These are phyloP conservation scores for Sanghuangporus baumii DNA, from an alignment of 1,284 basidiomycete genomes.

Conservation along the genomic window DNA sequence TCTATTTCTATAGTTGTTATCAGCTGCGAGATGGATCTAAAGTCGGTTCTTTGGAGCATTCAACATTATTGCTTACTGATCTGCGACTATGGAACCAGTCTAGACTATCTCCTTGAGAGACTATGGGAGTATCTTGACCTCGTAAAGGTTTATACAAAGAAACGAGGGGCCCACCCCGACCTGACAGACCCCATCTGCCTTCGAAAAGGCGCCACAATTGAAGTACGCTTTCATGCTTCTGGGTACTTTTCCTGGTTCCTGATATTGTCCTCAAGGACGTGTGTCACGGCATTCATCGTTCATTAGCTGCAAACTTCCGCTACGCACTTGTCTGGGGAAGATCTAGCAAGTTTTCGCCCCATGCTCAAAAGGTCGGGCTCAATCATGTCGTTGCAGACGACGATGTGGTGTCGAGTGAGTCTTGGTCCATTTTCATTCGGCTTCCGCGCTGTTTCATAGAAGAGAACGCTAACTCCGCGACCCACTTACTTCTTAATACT, in stretches of 20 bases:
- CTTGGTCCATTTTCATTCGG: neutral
- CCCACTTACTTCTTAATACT: neutral
- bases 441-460: neutral
- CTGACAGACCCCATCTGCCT: slow-evolving; percentile 90
- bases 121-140: slow-evolving; percentile 88
- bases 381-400: slow-evolving; percentile 87
- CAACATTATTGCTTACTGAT: neutral
- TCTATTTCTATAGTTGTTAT: slow-evolving; percentile 61
- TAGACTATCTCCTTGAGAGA: slow-evolving; percentile 83
- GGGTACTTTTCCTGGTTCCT: neutral
- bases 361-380: slow-evolving; percentile 91
- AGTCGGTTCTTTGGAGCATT: slow-evolving; percentile 38
- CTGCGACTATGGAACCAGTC: slow-evolving; percentile 36
- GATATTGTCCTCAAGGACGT: slow-evolving; percentile 50
- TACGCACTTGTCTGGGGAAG: slow-evolving; percentile 94
- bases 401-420: slow-evolving; percentile 89
- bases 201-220: slow-evolving; percentile 88
- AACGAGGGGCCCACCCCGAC: slow-evolving; percentile 91
- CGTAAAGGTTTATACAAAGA: slow-evolving; percentile 95
- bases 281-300: slow-evolving; percentile 88
- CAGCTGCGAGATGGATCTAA: slow-evolving; percentile 88
- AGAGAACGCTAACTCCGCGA: neutral
- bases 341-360: slow-evolving; percentile 86
- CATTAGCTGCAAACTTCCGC: slow-evolving; percentile 85
- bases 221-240: slow-evolving; percentile 41